Evolutionary conservation across 2,329 filamentous ascomycete genomes (phyloP).

Genomic region (Amauroascus niger): DNA sequence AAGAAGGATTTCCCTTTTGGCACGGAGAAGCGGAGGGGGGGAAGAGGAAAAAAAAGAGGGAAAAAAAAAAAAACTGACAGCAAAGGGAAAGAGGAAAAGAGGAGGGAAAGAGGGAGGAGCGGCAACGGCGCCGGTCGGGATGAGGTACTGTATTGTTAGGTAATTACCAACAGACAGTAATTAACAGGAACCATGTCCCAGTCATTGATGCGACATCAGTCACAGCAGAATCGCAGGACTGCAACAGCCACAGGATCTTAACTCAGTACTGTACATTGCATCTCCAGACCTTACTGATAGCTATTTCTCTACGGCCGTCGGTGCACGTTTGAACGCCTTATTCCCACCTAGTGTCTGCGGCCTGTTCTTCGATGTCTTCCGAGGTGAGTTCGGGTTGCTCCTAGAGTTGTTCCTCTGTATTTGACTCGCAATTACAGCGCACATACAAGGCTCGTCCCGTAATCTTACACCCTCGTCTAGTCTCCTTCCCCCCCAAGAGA

Average conservation of each 20-base stretch:
- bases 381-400: background rate
- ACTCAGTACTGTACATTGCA: too few species aligned
- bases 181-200: background rate
- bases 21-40: conserved; percentile 12
- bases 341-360: too few species aligned
- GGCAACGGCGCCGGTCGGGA: conserved; percentile 13
- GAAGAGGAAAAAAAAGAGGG: background rate
- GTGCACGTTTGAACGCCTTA: too few species aligned
- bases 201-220: too few species aligned
- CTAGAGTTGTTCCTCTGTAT: conserved; percentile 1
- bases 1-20: conserved; percentile 17
- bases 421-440: background rate
- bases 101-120: background rate
- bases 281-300: too few species aligned
- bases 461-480: conserved; percentile 1
- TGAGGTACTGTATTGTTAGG: too few species aligned
- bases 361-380: too few species aligned
- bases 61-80: background rate
- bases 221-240: too few species aligned
- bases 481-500: background rate
- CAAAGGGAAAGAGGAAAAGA: background rate
- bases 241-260: too few species aligned
- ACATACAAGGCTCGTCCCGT: background rate
- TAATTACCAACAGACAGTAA: background rate
- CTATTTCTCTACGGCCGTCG: too few species aligned